Evolutionary conservation across 75 land plant species (phyloP), one percentile per base, ranked within the genome.

Genomic region (Sequoia sempervirens): DNA sequence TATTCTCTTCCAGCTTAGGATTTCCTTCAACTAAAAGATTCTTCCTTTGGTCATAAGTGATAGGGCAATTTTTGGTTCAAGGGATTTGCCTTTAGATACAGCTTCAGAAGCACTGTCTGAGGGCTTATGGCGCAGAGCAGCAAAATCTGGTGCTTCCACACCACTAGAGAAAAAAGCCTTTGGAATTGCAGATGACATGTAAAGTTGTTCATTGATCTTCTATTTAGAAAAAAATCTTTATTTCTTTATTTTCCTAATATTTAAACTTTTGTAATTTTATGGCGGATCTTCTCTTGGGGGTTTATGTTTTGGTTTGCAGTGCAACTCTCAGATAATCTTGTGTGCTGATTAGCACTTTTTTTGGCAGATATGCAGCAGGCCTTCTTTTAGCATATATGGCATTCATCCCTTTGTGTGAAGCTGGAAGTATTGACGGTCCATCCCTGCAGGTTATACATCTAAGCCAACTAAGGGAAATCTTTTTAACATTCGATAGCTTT

Each of bases 151-250:
- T 83, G 99, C 98, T 79, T 91, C 87, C 23, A 92, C 91, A 52
- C 86, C 92, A 46, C 75, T 92, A 78, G 96, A 94, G 61, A 92
- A 91, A 70, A 89, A 91, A 84, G 94, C 98, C 15, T 97, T 91
- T 88, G 99, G 96, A 56, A 93, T 96, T 61, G 90, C 99, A 17
- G 99, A 97, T 94, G 99, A 97, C 87, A 96, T 97, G 98, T 97
- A 89, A 83, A 69, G 43, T 12, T n/a, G 18, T 50, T 75, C 43
- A 10, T 58, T 56, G 43, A 61, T 61, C 8, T 23, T 61, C 66
- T 61, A 61, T 61, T 54, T 61, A 26, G 66, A n/a, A 61, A 61
- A 61, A 6, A 61, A 20, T 56, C 20, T 56, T 18, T 26, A 20
- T 70, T 70, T 70, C 28, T 34, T 69, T 54, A 20, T 68, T 37